A percentile compares a stretch with the other conserved stretches of the same genome.
These are phyloP conservation scores for Wallacemonas rigidus DNA, from an alignment of 208 protist genomes.

Conservation along the genomic window DNA sequence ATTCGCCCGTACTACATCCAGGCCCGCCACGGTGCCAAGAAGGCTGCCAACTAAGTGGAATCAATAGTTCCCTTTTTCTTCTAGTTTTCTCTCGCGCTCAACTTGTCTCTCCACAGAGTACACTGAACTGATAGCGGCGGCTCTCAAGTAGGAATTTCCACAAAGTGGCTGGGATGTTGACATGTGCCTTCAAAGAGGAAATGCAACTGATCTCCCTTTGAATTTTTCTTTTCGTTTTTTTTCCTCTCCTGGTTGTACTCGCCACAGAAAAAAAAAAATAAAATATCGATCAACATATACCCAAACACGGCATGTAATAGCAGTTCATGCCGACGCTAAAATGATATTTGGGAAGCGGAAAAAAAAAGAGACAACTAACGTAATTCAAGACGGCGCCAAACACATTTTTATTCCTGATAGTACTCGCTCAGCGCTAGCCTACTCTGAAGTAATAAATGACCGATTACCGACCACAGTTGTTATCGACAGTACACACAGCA, in stretches of 20 bases:
- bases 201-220: neutral
- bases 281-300: neutral
- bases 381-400: neutral
- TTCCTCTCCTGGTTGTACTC: neutral
- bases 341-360: neutral
- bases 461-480: neutral
- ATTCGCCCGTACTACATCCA: slow-evolving; percentile 84
- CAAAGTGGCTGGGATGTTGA: neutral
- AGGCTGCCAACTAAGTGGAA: slow-evolving; percentile 18
- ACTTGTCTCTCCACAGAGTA: neutral
- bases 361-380: neutral
- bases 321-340: neutral
- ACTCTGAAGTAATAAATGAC: neutral
- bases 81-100: slow-evolving; percentile 5
- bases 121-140: neutral
- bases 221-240: neutral
- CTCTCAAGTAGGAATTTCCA: neutral
- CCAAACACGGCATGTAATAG: neutral
- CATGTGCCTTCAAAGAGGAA: slow-evolving; percentile 8
- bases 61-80: slow-evolving; percentile 19
- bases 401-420: neutral
- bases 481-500: neutral
- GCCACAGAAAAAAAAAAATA: neutral
- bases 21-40: slow-evolving; percentile 33
- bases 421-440: neutral